These are phyloP conservation scores for Saccharum officinarum DNA, from an alignment of 176 grass and related monocot species.

Conservation along the genomic window DNA sequence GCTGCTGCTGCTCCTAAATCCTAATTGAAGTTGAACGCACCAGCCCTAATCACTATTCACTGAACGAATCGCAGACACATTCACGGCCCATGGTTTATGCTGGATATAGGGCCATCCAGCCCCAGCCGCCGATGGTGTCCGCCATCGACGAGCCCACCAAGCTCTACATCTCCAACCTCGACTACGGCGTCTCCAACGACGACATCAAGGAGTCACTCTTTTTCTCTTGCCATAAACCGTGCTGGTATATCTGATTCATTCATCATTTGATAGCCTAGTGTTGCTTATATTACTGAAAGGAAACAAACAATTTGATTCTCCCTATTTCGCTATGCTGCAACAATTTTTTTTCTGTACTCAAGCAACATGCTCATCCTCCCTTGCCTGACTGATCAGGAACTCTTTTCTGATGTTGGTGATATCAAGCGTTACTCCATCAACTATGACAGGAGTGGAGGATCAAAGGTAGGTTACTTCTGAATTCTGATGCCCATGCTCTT, in stretches of 20 bases:
- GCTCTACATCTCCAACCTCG: slow-evolving; percentile 81
- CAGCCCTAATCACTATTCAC: background rate
- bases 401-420: slow-evolving; percentile 63
- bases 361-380: slow-evolving; percentile 10
- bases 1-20: background rate
- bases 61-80: background rate
- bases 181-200: slow-evolving; percentile 68
- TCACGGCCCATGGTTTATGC: background rate
- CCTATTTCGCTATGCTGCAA: background rate
- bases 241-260: background rate
- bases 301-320: background rate
- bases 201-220: slow-evolving; percentile 63
- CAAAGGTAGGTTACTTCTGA: slow-evolving; percentile 45
- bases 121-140: slow-evolving; percentile 24
- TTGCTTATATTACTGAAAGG: background rate
- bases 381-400: slow-evolving; percentile 36
- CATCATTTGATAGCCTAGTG: background rate
- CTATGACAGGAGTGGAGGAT: slow-evolving; percentile 73
- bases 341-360: background rate
- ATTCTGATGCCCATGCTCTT: background rate
- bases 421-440: slow-evolving; percentile 60
- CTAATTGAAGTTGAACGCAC: background rate
- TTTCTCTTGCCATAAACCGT: background rate
- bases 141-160: slow-evolving; percentile 49
- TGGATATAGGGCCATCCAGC: background rate